These are phyloP conservation scores for Curvularia sp. DNA, from an alignment of 2,329 filamentous ascomycete genomes.

Conservation along the genomic window DNA sequence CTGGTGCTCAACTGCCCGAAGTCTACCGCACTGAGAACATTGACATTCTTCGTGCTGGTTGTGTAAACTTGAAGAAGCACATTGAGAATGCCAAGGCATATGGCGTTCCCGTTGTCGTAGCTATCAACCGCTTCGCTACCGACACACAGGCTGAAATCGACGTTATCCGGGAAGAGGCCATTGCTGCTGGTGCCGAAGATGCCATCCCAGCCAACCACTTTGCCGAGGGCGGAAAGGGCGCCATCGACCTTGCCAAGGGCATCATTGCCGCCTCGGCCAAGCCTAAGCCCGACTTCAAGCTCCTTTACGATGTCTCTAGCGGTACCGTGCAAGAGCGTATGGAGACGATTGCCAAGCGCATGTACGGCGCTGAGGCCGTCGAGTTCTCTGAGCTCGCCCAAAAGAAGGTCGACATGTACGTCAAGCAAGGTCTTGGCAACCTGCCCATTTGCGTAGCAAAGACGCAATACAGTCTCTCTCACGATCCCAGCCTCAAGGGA, in stretches of 20 bases:
- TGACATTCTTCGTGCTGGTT: conserved; percentile 86
- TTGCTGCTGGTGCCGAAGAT: conserved; percentile 90
- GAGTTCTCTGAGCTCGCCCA: conserved; percentile 94
- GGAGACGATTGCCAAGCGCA: conserved; percentile 85
- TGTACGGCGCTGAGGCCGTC: conserved; percentile 91
- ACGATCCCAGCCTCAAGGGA: conserved; percentile 92
- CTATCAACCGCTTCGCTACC: conserved; percentile 95
- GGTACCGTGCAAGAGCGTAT: conserved; percentile 85
- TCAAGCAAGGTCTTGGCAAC: conserved; percentile 87
- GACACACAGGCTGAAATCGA: conserved; percentile 92
- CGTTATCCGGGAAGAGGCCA: conserved; percentile 86
- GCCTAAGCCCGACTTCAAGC: conserved; percentile 77
- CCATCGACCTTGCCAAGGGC: conserved; percentile 84
- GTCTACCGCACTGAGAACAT: conserved; percentile 95
- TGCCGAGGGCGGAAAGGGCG: conserved; percentile 91
- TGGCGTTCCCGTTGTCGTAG: conserved; percentile 92
- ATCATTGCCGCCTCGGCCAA: conserved; percentile 84
- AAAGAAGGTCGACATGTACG: conserved; percentile 96
- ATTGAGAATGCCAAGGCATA: conserved; percentile 89
- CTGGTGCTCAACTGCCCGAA: conserved; percentile 82
- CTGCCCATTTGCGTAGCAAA: conserved; percentile 97
- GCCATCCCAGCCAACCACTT: conserved; percentile 96
- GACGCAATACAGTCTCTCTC: conserved; percentile 96
- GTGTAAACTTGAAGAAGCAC: conserved; percentile 94
- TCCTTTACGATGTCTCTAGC: conserved; percentile 78